Base-by-base conservation (phyloP, 176 grass and related monocot species). In the Musa itinerans region DNA sequence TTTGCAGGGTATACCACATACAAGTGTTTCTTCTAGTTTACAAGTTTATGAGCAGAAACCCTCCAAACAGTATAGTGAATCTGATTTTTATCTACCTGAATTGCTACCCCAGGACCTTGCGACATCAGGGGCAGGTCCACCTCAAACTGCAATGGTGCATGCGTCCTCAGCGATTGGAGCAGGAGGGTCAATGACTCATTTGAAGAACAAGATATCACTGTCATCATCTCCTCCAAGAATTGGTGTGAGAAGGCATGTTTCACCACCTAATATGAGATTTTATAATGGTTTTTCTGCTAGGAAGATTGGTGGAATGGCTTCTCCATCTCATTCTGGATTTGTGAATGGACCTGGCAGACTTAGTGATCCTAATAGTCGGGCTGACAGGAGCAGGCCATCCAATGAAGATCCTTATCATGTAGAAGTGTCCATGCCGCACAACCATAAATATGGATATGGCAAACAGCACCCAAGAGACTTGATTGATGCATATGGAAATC, bases 401-500 rank as follows among this genome's bases (percentile, higher is more conserved):
- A 75, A 83, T 2, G 81, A 88, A 66, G 76, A 76, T 80, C 25
- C 72, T 66, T 81, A 66, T 1, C 56, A 50, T 1, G n/a, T 34
- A 52, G 20, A 68, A 58, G n/a, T 79, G 54, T 72, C 72, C 3
- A 80, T 79, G 12, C 76, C 9, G 4, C 53, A 69, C 73, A 89
- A 84, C 59, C 83, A 81, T 53, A 86, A 80, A 74, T 86, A 94
- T 81, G 95, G 87, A 72, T 88, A 86, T 70, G 83, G 83, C 27
- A 89, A 87, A 53, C 88, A 87, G 58, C 83, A 88, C 78, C 78
- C 91, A 73, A 88, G 96, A 83, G 91, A 99, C 50, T 85, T 99
- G 76, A 99, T 99, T 85, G 96, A 92, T 84, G 89, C 91, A 27
- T 99, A 99, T 83, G 96, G 96, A 79, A 92, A 92, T 89, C 88